Percentiles rank a stretch among this genome's conserved stretches.
These are phyloP conservation scores for Acrocalymma vagum DNA, from an alignment of 2,329 filamentous ascomycete species.

Conservation along the genomic window DNA sequence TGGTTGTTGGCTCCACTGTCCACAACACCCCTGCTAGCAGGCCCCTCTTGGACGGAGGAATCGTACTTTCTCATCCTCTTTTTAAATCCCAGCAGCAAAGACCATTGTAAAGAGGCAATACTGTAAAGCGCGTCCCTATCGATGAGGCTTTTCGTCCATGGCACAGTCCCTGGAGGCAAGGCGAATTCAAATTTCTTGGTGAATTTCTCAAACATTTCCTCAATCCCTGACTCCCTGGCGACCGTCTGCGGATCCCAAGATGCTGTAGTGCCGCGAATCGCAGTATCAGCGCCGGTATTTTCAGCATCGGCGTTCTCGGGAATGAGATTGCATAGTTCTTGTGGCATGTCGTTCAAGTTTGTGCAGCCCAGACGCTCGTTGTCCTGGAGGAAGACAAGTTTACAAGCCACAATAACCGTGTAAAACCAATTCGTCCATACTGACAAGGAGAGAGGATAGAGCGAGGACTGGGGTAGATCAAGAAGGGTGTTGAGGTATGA, in stretches of 20 bases:
- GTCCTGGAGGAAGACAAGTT: conserved; percentile 30
- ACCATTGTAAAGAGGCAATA: conserved; percentile 22
- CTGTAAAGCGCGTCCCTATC: conserved; percentile 20
- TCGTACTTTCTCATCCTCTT: conserved; percentile 22
- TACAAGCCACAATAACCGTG: conserved; percentile 31
- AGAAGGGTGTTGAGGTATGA: conserved; percentile 21
- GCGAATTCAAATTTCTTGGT: conserved; percentile 27
- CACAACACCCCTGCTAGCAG: background rate
- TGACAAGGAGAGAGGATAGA: conserved; percentile 23
- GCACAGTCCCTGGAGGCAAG: conserved; percentile 7
- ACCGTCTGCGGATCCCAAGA: conserved; percentile 26
- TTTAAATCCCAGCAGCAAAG: conserved; percentile 21
- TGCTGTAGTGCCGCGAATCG: background rate
- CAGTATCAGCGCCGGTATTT: background rate
- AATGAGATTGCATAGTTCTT: conserved; percentile 17
- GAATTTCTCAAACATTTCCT: conserved; percentile 21
- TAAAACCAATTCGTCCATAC: conserved; percentile 33
- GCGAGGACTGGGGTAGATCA: conserved; percentile 6
- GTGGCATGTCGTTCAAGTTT: conserved; percentile 12
- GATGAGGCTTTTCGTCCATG: conserved; percentile 6
- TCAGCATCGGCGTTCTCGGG: conserved; percentile 9
- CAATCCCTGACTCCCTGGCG: conserved; percentile 20
- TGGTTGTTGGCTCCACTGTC: background rate
- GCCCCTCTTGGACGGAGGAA: background rate
- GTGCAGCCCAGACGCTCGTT: conserved; percentile 24